These are phyloP conservation scores for Prunus dulcis DNA, from an alignment of 306 rosid genomes.

Conservation along the genomic window DNA sequence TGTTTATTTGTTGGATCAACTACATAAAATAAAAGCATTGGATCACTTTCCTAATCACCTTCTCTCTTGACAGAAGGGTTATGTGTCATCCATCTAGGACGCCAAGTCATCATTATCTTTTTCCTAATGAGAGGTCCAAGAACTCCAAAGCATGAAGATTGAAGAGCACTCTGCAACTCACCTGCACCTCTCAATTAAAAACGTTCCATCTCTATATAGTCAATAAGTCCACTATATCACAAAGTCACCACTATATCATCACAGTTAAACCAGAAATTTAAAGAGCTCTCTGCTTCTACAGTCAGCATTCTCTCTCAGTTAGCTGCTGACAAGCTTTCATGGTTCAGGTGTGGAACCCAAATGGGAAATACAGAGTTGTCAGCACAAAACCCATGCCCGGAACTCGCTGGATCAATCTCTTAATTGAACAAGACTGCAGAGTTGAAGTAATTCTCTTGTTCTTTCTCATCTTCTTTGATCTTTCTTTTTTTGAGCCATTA, in stretches of 20 bases:
- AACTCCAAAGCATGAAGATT: slow-evolving; percentile 4
- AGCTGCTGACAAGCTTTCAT: slow-evolving; percentile 27
- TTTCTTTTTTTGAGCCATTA: background rate
- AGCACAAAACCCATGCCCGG: slow-evolving; percentile 99
- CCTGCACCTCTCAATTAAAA: too few species aligned
- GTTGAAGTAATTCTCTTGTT: slow-evolving; percentile 58
- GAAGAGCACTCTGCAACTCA: background rate
- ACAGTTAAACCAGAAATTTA: slow-evolving; percentile 14
- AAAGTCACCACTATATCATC: slow-evolving; percentile 21
- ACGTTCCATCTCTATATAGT: background rate
- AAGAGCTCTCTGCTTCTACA: background rate
- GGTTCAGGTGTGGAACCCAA: slow-evolving; percentile 98
- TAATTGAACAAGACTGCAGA: slow-evolving; percentile 83
- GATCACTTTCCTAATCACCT: too few species aligned
- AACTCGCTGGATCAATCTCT: slow-evolving; percentile 97
- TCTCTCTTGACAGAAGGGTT: background rate
- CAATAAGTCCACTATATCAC: background rate
- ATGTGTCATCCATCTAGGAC: slow-evolving; percentile 23
- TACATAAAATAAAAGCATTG: too few species aligned
- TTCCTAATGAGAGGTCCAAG: slow-evolving; percentile 53
- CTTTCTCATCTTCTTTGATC: background rate
- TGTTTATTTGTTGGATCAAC: too few species aligned
- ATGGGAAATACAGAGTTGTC: slow-evolving; percentile 87
- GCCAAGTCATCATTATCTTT: slow-evolving; percentile 42
- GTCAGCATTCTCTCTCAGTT: background rate